phyloP scores from a whole-genome alignment of 495 filamentous ascomycete species.

The Tuber magnatum region DNA sequence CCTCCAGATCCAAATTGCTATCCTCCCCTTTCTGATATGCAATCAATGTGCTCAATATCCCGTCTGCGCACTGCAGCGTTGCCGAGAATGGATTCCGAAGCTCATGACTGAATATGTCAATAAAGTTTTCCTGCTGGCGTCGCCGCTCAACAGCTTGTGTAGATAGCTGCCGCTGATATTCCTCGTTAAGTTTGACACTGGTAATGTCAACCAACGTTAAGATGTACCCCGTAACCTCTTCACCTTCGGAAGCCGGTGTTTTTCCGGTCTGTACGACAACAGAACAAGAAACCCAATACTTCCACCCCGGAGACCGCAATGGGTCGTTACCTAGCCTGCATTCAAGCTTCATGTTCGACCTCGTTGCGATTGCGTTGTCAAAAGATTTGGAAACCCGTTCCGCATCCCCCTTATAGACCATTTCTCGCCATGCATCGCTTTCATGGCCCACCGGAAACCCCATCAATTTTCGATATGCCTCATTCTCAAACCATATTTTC shows the following conservation, averaged over 20 bases:
- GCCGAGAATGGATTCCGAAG: slow-evolving; percentile 79
- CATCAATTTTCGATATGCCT: slow-evolving; percentile 25
- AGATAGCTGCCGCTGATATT: slow-evolving; percentile 38
- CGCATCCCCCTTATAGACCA: slow-evolving; percentile 30
- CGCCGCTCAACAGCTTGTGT: slow-evolving; percentile 36
- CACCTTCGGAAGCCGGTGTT: slow-evolving; percentile 47
- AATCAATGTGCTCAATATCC: slow-evolving; percentile 48
- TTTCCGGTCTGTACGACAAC: slow-evolving; percentile 43
- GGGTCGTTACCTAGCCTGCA: slow-evolving; percentile 22
- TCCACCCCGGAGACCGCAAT: slow-evolving; percentile 26
- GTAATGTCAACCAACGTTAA: slow-evolving; percentile 43
- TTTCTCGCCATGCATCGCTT: slow-evolving; percentile 18
- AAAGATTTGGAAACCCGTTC: slow-evolving; percentile 21
- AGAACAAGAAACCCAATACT: slow-evolving; percentile 37
- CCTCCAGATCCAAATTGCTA: slow-evolving; percentile 44
- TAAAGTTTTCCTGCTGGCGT: slow-evolving; percentile 71
- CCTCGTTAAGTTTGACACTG: slow-evolving; percentile 50
- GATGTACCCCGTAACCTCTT: slow-evolving; percentile 57
- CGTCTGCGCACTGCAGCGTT: slow-evolving; percentile 74
- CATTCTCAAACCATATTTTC: slow-evolving; percentile 23
- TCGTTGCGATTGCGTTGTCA: slow-evolving; percentile 13
- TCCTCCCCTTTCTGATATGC: slow-evolving; percentile 21
- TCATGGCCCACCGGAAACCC: slow-evolving; percentile 4
- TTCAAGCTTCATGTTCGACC: slow-evolving; percentile 16
- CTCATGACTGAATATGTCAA: slow-evolving; percentile 84